Percentiles rank a stretch among this genome's conserved stretches.
Conservation (phyloP, 805 yeast genomes). For the Metschnikowia drakensbergensis region DNA sequence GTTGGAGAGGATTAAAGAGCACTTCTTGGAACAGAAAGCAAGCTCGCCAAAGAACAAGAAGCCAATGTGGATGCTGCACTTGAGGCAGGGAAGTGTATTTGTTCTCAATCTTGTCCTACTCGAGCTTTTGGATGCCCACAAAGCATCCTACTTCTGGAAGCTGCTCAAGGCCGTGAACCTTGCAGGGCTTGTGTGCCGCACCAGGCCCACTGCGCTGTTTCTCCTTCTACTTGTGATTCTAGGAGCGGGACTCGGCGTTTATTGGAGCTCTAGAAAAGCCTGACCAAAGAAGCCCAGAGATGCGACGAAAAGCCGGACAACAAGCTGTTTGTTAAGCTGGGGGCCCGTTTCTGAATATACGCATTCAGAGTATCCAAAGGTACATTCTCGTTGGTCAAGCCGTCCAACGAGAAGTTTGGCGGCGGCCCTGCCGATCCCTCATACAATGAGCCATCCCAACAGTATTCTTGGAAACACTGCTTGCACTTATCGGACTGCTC, state of each 20-base stretch:
- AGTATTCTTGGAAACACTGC: conserved; percentile 23
- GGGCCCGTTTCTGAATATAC: conserved; percentile 6
- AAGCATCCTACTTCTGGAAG: neutral
- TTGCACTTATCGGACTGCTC: conserved; percentile 25
- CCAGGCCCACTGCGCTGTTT: neutral
- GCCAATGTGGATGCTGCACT: neutral
- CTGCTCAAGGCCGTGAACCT: neutral
- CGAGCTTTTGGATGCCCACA: neutral
- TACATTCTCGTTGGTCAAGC: conserved; percentile 27
- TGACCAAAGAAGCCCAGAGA: neutral
- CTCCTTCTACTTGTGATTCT: neutral
- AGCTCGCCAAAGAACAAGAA: neutral
- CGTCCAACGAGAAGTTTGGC: conserved; percentile 27
- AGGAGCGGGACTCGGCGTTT: neutral
- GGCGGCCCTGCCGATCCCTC: conserved; percentile 19
- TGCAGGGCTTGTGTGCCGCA: neutral
- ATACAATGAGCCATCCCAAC: conserved; percentile 25
- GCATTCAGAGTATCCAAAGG: conserved; percentile 11
- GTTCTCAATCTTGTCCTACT: neutral
- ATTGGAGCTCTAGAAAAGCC: neutral
- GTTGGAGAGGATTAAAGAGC: neutral
- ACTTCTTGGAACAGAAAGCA: neutral
- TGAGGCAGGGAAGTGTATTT: neutral
- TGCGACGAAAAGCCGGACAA: neutral
- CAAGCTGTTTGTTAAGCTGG: neutral